phyloP scores from a whole-genome alignment of 139 green algal species.

The Trebouxia sp. region DNA sequence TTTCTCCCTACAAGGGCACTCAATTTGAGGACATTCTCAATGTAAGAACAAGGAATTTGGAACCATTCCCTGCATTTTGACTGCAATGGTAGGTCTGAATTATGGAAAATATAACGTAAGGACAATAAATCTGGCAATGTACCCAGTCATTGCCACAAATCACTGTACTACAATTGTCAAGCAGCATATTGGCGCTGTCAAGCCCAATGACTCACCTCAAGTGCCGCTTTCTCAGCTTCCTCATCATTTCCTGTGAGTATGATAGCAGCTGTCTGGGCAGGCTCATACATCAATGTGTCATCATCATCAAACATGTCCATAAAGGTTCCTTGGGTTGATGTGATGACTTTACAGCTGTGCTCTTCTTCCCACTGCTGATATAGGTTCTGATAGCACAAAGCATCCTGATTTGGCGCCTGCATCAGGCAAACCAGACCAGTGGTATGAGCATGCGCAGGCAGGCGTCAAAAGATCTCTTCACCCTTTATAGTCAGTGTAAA shows the following conservation, averaged over 20 bases:
- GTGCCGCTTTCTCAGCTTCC: constrained; percentile 66
- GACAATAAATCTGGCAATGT: too few species aligned
- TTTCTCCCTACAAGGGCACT: too few species aligned
- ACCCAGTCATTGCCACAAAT: neutral
- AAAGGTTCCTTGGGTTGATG: constrained; percentile 59
- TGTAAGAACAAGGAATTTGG: too few species aligned
- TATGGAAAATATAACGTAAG: too few species aligned
- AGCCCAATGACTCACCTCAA: constrained; percentile 30
- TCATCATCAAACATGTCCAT: constrained; percentile 85
- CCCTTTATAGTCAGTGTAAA: too few species aligned
- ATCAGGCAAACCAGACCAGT: too few species aligned
- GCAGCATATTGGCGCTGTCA: too few species aligned
- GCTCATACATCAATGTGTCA: constrained; percentile 78
- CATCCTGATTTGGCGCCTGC: constrained; percentile 66
- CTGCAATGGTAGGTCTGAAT: too few species aligned
- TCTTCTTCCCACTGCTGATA: constrained; percentile 60
- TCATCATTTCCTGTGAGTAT: constrained; percentile 72
- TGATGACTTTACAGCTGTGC: constrained; percentile 51
- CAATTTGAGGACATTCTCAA: too few species aligned
- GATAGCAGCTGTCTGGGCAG: constrained; percentile 70
- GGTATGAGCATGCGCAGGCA: too few species aligned
- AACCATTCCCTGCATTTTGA: too few species aligned
- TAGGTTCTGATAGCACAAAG: constrained; percentile 55
- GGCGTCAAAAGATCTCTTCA: too few species aligned
- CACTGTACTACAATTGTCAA: neutral